phyloP scores from a whole-genome alignment of 768 basidiomycete species.

The Tulasnella sp. region DNA sequence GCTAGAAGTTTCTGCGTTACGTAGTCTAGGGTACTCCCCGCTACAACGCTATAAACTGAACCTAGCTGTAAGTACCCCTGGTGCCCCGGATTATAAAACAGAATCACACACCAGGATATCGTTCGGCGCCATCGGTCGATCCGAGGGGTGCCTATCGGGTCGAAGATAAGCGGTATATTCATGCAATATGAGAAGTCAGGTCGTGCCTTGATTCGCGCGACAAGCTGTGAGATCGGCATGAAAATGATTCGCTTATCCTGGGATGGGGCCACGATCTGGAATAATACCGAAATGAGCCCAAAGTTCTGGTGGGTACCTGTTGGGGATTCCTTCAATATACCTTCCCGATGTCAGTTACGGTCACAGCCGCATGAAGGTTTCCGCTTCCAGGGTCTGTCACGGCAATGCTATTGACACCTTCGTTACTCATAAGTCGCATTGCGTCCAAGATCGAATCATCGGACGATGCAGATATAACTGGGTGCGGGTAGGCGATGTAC shows the following conservation, averaged over 20 bases:
- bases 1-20: conserved; percentile 74
- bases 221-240: conserved; percentile 57
- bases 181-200: not conserved
- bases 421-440: conserved; percentile 77
- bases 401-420: conserved; percentile 75
- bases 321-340: conserved; percentile 29
- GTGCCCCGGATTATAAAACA: no score
- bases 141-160: conserved; percentile 50
- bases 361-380: conserved; percentile 59
- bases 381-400: conserved; percentile 59
- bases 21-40: conserved; percentile 52
- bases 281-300: no score
- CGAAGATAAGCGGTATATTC: conserved; percentile 4
- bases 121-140: conserved; percentile 67
- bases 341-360: conserved; percentile 74
- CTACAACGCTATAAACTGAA: conserved; percentile 64
- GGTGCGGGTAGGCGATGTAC: conserved; percentile 19
- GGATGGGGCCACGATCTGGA: conserved; percentile 64
- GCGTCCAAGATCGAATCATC: conserved; percentile 60
- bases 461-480: conserved; percentile 54
- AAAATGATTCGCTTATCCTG: conserved; percentile 69
- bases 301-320: not conserved
- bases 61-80: not conserved
- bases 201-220: conserved; percentile 58
- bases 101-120: conserved; percentile 54